Evolutionary conservation across 805 yeast species (phyloP), one percentile per base, ranked within the genome.

Genomic region (Saccharomyces kudriavzevii): DNA sequence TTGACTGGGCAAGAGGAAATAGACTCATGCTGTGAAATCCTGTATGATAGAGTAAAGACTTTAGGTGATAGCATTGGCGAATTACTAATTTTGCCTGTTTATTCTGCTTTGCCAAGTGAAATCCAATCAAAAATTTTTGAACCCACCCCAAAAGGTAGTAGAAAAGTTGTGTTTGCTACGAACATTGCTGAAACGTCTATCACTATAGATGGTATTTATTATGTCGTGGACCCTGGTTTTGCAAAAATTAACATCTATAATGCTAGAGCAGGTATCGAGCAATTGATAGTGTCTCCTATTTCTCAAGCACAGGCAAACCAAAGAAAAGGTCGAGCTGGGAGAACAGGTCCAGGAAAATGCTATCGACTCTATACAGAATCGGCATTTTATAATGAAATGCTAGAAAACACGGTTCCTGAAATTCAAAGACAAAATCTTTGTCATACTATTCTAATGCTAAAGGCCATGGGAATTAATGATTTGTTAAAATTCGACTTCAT

Each of bases 111-210:
- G 58, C 97, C 98, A 0, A 80, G 96, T 0, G 97, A 91, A 60
- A 80, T 87, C 74, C 99, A 94, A 69, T 79, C 90, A 27, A 78
- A 81, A 58, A 91, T 94, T 48, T 94, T 94, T 69, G 96, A 88
- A 62, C 89, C 95, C 0, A 85, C 97, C 0, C 96, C 96, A 0
- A 69, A 72, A 17, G 89, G 89, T 1, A 79, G 89, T 40, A 73
- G 99, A 51, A 94, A 94, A 66, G 96, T 91, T 3, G 89, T 94
- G 8, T 74, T 94, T 53, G 98, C 99, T 0, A 94, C 99, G 0
- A 92, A 92, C 63, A 94, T 92, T 60, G 99, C 98, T 0, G 99
- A 92, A 70, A 94, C 99, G 0, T 92, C 98, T 8, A 82, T 94
- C 62, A 94, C 99, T 2, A 91, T 94, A 56, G 97, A 92, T 68